Evolutionary conservation across 495 filamentous ascomycete species (phyloP).

Genomic region (Daldinia concentrica): DNA sequence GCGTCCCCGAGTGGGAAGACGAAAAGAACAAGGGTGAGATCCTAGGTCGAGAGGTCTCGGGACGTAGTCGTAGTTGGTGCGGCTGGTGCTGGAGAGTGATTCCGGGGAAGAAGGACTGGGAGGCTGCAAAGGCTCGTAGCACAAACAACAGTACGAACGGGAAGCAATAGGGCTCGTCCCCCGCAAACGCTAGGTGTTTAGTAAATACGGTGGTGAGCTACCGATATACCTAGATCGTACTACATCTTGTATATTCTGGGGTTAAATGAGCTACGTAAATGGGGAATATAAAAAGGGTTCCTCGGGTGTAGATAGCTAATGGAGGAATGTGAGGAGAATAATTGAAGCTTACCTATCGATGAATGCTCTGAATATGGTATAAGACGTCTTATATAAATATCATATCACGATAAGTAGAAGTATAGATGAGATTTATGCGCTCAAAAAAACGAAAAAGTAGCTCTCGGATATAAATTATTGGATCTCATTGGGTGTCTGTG

Average conservation of each 20-base stretch:
- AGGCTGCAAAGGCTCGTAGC: slow-evolving; percentile 21
- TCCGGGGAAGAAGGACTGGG: slow-evolving; percentile 52
- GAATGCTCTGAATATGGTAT: background rate
- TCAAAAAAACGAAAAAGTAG: background rate
- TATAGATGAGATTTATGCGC: background rate
- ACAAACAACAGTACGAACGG: background rate
- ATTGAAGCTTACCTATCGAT: background rate
- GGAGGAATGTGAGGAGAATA: background rate
- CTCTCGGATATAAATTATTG: background rate
- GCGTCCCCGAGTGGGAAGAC: slow-evolving; percentile 83
- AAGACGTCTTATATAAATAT: too few species aligned
- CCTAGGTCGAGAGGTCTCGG: slow-evolving; percentile 64
- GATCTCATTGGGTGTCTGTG: background rate
- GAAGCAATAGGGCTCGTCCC: background rate
- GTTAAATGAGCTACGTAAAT: background rate
- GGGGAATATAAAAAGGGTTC: background rate
- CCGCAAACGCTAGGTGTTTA: background rate
- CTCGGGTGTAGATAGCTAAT: background rate
- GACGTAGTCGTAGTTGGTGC: slow-evolving; percentile 69
- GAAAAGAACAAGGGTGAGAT: slow-evolving; percentile 68
- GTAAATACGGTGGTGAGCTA: background rate
- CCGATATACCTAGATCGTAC: background rate
- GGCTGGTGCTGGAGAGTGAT: slow-evolving; percentile 72
- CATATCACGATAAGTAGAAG: too few species aligned
- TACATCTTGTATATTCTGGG: background rate